These are phyloP conservation scores for Ogataea methanolica DNA, from an alignment of 805 yeast species.

Conservation along the genomic window DNA sequence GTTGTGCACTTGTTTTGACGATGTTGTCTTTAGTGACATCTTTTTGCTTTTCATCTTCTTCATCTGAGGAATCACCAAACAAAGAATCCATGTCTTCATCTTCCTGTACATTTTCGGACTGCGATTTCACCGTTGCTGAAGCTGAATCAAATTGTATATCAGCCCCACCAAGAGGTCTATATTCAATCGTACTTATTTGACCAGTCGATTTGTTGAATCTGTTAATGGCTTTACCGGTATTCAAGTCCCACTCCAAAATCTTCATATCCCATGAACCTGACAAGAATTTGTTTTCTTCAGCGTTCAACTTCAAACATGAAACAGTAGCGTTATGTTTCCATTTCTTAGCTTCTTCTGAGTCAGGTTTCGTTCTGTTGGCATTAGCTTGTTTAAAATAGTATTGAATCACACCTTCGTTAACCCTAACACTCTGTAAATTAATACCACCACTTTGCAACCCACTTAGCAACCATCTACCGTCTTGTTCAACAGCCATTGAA, in stretches of 20 bases:
- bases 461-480: constrained; percentile 77
- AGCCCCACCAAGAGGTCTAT: constrained; percentile 54
- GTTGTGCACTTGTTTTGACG: constrained; percentile 10
- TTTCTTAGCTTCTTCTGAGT: constrained; percentile 18
- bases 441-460: constrained; percentile 88
- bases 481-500: constrained; percentile 77
- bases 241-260: constrained; percentile 79
- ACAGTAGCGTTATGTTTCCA: constrained; percentile 66
- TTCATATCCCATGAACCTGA: constrained; percentile 91
- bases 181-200: constrained; percentile 73
- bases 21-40: not conserved
- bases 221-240: constrained; percentile 54
- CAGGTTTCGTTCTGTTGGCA: not conserved
- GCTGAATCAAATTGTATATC: constrained; percentile 30
- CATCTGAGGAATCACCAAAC: constrained; percentile 43
- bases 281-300: constrained; percentile 56
- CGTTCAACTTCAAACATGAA: constrained; percentile 61
- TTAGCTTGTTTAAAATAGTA: constrained; percentile 53
- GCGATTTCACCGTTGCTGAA: constrained; percentile 9
- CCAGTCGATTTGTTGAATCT: constrained; percentile 59
- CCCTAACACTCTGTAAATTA: constrained; percentile 73
- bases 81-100: constrained; percentile 39
- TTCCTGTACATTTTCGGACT: constrained; percentile 16
- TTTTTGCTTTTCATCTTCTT: constrained; percentile 20
- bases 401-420: constrained; percentile 74